Base-by-base conservation (phyloP, 2,329 filamentous ascomycete species). In the Zymoseptoria pseudotritici region DNA sequence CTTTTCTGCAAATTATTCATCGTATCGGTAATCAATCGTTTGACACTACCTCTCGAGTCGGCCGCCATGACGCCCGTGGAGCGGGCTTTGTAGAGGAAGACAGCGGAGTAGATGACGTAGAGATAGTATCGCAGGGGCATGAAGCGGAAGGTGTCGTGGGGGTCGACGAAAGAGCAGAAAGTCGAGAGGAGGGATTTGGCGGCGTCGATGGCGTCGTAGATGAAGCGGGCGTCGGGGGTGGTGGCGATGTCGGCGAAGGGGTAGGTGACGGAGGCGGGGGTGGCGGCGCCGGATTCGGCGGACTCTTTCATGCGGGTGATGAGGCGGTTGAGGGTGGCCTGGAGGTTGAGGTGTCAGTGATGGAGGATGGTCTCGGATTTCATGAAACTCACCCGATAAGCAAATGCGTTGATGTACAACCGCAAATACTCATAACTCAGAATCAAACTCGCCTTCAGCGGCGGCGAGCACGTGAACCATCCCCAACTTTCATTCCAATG, bases 331-430 rank as follows among this genome's bases (percentile, higher is more conserved):
- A 72, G 63, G 1, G 70, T 71, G 8, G 70, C 70, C 58, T 67
- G 58, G 31, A 26, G 9, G 5, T 20, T n/a, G 22, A 24, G 10
- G 17, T 19, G 19, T 26, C 76, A 26, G 22, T 26, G 11, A 36
- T 19, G 13, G 26, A 31, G 22, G 6, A 29, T 7, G 26, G 9
- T 29, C 26, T 26, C 6, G 24, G 2, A 24, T 24, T 5, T 24
- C 22, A 24, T 24, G 83, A 83, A 29, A 20, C 55, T 20, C 20
- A 56, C 55, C 67, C 86, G 84, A 62, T 87, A 87, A 3, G 85
- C 85, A 67, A 87, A 87, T 0, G 85, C 85, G 59, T 86, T 87
- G 62, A 85, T 83, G 66, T 87, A 87, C 1, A 87, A 77, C 4
- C 84, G 80, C 7, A 87, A 72, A 67, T 86, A 87, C 64, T 87